Evolutionary conservation across 148 eudicot species (phyloP).

Genomic region (Fagopyrum homotropicum): DNA sequence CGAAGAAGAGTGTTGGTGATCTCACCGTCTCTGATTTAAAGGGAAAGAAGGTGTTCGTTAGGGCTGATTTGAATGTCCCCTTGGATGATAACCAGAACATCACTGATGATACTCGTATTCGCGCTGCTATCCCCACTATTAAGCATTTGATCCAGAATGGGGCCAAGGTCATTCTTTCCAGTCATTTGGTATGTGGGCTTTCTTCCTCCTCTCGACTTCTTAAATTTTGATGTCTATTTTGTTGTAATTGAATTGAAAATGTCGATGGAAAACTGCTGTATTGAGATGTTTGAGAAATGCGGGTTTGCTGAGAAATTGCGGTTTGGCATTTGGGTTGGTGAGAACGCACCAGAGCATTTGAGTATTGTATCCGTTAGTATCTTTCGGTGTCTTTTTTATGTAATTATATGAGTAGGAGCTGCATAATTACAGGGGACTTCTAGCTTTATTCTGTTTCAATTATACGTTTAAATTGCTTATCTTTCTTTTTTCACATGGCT

Average conservation of each 20-base stretch:
- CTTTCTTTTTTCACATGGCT: background rate
- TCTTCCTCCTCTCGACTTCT: background rate
- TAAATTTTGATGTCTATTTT: background rate
- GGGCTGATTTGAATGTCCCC: constrained; percentile 88
- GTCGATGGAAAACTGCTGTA: background rate
- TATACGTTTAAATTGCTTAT: background rate
- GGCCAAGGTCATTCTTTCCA: constrained; percentile 76
- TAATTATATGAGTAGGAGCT: background rate
- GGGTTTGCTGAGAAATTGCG: too few species aligned
- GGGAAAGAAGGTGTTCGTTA: constrained; percentile 77
- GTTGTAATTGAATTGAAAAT: constrained; percentile 7
- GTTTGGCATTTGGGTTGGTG: background rate
- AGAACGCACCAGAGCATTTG: background rate
- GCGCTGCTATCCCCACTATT: constrained; percentile 89
- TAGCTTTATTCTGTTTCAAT: background rate
- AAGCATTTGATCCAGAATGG: constrained; percentile 57
- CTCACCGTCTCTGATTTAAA: constrained; percentile 57
- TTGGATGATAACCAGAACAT: constrained; percentile 67
- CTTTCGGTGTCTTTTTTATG: background rate
- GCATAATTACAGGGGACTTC: background rate
- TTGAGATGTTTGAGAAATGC: background rate
- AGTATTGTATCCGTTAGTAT: background rate
- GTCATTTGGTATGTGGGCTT: constrained; percentile 51
- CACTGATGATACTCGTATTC: constrained; percentile 85
- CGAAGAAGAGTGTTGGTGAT: constrained; percentile 82